A percentile compares a stretch with the other conserved stretches of the same genome.
These are phyloP conservation scores for Truncatella angustata DNA, from an alignment of 2,329 filamentous ascomycete species.

Conservation along the genomic window DNA sequence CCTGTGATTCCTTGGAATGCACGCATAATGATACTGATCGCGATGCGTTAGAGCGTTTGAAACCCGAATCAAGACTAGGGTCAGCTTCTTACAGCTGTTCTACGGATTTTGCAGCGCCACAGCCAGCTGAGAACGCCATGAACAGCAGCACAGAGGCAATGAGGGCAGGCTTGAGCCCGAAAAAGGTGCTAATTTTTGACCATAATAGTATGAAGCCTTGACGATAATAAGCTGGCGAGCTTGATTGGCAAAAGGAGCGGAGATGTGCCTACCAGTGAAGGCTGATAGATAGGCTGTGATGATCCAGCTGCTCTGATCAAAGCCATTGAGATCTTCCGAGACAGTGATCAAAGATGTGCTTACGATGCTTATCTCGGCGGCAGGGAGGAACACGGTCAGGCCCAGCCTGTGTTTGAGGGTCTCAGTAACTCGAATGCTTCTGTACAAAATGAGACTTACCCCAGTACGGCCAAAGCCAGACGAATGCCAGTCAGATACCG, in stretches of 20 bases:
- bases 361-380: conserved; percentile 15
- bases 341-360: conserved; percentile 11
- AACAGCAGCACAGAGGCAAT: conserved; percentile 41
- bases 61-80: neutral
- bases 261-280: no score
- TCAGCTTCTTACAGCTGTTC: conserved; percentile 11
- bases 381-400: no score
- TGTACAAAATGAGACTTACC: no score
- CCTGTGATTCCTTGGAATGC: conserved; percentile 27
- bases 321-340: conserved; percentile 11
- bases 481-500: no score
- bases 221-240: no score
- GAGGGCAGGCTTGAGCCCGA: conserved; percentile 44
- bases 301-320: conserved; percentile 13
- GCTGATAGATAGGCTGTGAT: conserved; percentile 16
- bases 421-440: no score
- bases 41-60: no score
- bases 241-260: no score
- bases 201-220: conserved; percentile 11
- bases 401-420: no score
- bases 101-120: conserved; percentile 13
- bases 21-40: conserved; percentile 19
- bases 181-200: conserved; percentile 33
- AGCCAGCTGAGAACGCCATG: conserved; percentile 26
- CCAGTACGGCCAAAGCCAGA: no score